Evolutionary conservation across 192 early-diverging fungal species (phyloP), one percentile per base, ranked within the genome.

Genomic region (Chytriomyces hyalinus): DNA sequence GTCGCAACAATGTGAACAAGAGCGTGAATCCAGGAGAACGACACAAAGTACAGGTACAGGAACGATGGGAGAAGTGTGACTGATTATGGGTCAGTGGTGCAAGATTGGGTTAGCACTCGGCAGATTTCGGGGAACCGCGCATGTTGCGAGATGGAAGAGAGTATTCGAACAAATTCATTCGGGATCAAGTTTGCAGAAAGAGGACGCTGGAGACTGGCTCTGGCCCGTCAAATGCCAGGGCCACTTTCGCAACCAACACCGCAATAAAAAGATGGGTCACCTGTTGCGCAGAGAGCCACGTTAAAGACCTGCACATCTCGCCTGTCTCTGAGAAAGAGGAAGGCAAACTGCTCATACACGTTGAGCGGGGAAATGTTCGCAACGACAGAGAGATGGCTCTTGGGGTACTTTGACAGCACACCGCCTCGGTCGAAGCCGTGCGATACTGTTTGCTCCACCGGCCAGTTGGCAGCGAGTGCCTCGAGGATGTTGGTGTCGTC

Each of bases 51-150:
- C 68, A 85, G 68, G 61, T 66, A 73, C 15, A 82, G 28, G 68
- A 80, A 76, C 20, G 84, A 85, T 5, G 83, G 80, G 17, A 75
- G 36, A 17, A 84, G 46, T 43, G 78, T 79, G 6, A 69, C 77
- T 77, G 36, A n/a, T 9, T 46, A 0, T 49, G 3, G 26, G 17
- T 13, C n/a, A 3, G 6, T 50, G 26, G 47, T n/a, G 13, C 17
- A 46, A 20, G 26, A 69, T 48, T 49, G 26, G 10, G 48, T 15
- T 13, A 69, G 36, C 26, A 17, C 47, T 49, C 45, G 36, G 64
- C 64, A 43, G 17, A 15, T 9, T 49, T 13, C 47, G 13, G 46
- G 6, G 6, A 20, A 44, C 13, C 49, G 26, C 65, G n/a, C 44
- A 80, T 48, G 22, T 10, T 3, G 22, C 17, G 44, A 7, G 67